Conservation (phyloP, 2,329 filamentous ascomycete genomes). For the Epichloe scottii region DNA sequence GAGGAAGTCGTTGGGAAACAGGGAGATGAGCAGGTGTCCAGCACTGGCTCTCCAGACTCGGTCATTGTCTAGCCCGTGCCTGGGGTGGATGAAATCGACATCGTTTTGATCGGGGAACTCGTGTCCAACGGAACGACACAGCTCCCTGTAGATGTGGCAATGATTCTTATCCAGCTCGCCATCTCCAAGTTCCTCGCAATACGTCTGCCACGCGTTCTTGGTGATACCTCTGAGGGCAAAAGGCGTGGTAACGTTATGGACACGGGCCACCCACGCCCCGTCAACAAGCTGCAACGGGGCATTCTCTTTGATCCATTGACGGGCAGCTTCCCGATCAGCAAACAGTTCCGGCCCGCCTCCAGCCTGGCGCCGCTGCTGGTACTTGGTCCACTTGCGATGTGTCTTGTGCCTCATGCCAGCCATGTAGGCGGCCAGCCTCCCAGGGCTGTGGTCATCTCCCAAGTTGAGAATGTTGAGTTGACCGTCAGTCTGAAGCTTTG, state of each 20-base stretch:
- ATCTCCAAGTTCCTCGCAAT: slow-evolving; percentile 38
- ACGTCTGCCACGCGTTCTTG: slow-evolving; percentile 32
- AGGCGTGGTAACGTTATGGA: slow-evolving; percentile 25
- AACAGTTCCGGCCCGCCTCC: neutral
- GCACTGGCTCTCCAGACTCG: too few species aligned
- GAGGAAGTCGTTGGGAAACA: slow-evolving; percentile 22
- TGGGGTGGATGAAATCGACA: too few species aligned
- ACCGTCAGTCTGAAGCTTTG: too few species aligned
- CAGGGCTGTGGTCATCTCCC: too few species aligned
- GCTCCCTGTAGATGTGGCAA: slow-evolving; percentile 20
- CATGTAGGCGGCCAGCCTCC: too few species aligned
- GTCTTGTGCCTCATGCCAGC: too few species aligned
- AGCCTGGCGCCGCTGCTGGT: neutral
- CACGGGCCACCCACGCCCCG: slow-evolving; percentile 34
- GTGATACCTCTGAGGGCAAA: slow-evolving; percentile 19
- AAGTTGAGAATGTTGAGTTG: too few species aligned
- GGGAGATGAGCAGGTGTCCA: slow-evolving; percentile 29
- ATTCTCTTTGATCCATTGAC: neutral
- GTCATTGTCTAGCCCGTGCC: too few species aligned
- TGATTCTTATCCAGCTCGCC: slow-evolving; percentile 34
- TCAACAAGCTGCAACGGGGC: slow-evolving; percentile 29
- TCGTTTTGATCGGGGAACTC: too few species aligned
- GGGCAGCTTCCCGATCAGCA: neutral
- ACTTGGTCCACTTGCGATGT: neutral
- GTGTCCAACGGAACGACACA: slow-evolving; percentile 4